Base-by-base conservation (phyloP, 805 yeast genomes). In the Wickerhamomyces tratensis region DNA sequence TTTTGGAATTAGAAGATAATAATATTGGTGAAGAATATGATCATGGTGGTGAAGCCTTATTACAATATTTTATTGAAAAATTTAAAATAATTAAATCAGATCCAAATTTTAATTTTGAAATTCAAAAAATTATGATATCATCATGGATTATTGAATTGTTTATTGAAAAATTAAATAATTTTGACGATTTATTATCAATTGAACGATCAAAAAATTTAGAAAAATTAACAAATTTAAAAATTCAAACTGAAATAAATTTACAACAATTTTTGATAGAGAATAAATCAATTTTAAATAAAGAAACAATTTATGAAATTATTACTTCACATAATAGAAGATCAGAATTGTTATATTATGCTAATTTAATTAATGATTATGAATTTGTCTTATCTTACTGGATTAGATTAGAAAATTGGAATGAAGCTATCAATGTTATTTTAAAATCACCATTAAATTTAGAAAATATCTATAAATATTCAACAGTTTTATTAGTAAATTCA, bases 321-420 rank as follows among this genome's bases (percentile, higher is more conserved):
- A 61, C 72, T 0, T 74, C 79, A 4, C 83, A 83, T 52, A 82
- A 87, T 46, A 68, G 83, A 44, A 73, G 73, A 39, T 69, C 73
- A 0, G 83, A 81, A 55, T 63, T 88, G 13, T 52, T 91, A 1
- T 72, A 67, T 45, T 86, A 74, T 60, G 89, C 96, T 0, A 77
- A 75, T 33, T 54, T 79, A 15, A 71, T 82, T 7, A 68, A 75
- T 38, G 96, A 93, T 57, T 76, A 71, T 54, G 77, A 76, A 38
- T 84, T 73, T 58, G 82, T 87, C 2, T 58, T 89, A 30, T 67
- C 77, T 7, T 78, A 82, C 58, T 77, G 88, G 74, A 70, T 89
- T 11, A 74, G 79, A 41, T 57, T 69, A 27, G 82, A 80, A 47
- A 72, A 79, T 46, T 93, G 96, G 95, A 58, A 65, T 12, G 80